A percentile compares a stretch with the other conserved stretches of the same genome.
These are phyloP conservation scores for Penicillium bovifimosum DNA, from an alignment of 495 filamentous ascomycete genomes.

Conservation along the genomic window DNA sequence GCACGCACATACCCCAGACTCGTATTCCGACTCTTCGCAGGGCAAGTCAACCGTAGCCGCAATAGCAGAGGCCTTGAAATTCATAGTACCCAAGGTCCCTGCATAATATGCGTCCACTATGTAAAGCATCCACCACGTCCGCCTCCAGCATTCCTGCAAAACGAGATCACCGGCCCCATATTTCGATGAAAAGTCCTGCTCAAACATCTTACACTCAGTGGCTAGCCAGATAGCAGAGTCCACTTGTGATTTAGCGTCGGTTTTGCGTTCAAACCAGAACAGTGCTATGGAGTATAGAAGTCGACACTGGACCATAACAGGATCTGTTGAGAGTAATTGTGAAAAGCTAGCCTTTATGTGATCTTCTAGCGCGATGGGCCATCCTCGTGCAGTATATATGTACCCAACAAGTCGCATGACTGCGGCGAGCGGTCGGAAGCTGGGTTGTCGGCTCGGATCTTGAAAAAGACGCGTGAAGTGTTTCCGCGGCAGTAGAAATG, in stretches of 20 bases:
- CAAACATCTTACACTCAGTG: constrained; percentile 22
- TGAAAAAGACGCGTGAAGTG: no score
- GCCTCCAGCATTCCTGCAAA: constrained; percentile 28
- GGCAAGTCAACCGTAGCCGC: constrained; percentile 59
- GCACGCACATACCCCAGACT: constrained; percentile 48
- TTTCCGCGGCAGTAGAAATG: no score
- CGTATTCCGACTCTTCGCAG: constrained; percentile 70
- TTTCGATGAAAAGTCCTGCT: constrained; percentile 11
- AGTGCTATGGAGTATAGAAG: constrained; percentile 29
- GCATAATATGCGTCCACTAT: constrained; percentile 27
- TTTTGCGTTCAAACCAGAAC: constrained; percentile 29
- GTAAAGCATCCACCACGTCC: constrained; percentile 37
- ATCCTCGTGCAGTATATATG: no score
- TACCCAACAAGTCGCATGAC: no score
- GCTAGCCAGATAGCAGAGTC: constrained; percentile 35
- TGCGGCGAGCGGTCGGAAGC: no score
- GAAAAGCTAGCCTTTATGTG: no score
- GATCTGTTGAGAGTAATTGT: constrained; percentile 16
- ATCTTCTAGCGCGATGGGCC: no score
- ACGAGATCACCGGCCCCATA: constrained; percentile 20
- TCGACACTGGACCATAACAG: constrained; percentile 25
- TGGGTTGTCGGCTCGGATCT: no score
- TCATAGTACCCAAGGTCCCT: constrained; percentile 26
- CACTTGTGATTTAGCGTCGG: constrained; percentile 18
- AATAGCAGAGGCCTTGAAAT: constrained; percentile 51